phyloP scores from a whole-genome alignment of 306 rosid species.

The Medicago lupulina region DNA sequence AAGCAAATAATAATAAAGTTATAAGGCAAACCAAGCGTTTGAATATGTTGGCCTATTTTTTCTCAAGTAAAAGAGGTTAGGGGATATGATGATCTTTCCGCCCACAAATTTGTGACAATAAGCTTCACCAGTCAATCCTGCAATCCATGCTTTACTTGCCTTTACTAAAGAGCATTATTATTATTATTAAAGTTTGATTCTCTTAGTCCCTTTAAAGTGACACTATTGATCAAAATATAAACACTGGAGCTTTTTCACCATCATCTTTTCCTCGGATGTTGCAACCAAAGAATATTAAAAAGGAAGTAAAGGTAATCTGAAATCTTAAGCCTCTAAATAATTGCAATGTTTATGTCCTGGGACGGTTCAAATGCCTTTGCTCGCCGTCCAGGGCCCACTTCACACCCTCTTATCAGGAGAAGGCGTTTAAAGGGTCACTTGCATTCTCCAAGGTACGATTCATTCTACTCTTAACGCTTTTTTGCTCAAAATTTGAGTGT shows the following conservation, averaged over 20 bases:
- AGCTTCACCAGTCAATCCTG: slow-evolving; percentile 24
- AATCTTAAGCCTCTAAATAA: neutral
- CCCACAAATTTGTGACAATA: slow-evolving; percentile 36
- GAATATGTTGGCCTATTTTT: slow-evolving; percentile 1
- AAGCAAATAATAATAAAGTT: slow-evolving; percentile 5
- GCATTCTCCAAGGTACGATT: too few relatives aligned
- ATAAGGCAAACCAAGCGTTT: slow-evolving; percentile 12
- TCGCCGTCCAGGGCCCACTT: too few relatives aligned
- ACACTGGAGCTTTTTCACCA: neutral
- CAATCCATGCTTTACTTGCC: slow-evolving; percentile 17
- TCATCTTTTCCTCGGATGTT: neutral
- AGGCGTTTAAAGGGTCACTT: too few relatives aligned
- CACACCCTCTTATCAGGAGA: too few relatives aligned
- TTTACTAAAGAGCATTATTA: slow-evolving; percentile 34
- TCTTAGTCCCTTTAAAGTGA: slow-evolving; percentile 24
- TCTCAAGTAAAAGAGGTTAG: neutral
- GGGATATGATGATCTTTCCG: neutral
- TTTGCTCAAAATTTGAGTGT: too few relatives aligned
- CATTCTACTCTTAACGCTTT: too few relatives aligned
- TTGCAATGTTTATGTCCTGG: too few relatives aligned
- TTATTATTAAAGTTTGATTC: slow-evolving; percentile 39
- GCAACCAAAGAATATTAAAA: neutral
- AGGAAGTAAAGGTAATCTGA: slow-evolving; percentile 12
- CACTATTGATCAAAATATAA: slow-evolving; percentile 19
- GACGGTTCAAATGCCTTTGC: too few relatives aligned